Percentiles rank a stretch among this genome's conserved stretches.
These are phyloP conservation scores for Sarocladium brachiariae DNA, from an alignment of 2,329 filamentous ascomycete species.

Conservation along the genomic window DNA sequence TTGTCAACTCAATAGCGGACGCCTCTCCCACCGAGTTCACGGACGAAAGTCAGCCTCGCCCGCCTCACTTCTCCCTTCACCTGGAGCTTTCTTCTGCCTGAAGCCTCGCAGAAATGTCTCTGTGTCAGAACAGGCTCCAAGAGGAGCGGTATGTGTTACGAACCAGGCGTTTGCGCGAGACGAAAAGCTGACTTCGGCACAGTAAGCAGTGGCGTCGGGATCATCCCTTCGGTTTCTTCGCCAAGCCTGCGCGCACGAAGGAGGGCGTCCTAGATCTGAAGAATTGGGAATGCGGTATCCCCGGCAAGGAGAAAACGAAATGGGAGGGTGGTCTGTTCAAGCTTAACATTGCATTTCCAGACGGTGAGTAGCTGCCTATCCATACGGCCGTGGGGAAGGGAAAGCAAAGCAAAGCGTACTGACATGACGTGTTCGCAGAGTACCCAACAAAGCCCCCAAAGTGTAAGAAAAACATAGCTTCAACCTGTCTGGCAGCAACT, in stretches of 20 bases:
- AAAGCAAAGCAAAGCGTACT: neutral
- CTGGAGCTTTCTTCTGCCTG: neutral
- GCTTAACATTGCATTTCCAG: conserved; percentile 84
- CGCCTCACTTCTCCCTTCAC: neutral
- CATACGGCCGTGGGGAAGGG: too few species aligned
- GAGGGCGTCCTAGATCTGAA: conserved; percentile 85
- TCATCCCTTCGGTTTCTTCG: conserved; percentile 96
- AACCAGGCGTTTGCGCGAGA: neutral
- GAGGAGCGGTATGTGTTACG: conserved; percentile 66
- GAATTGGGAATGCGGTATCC: conserved; percentile 93
- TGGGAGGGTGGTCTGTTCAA: conserved; percentile 99
- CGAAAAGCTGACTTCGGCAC: conserved; percentile 9
- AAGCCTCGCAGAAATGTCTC: conserved; percentile 57
- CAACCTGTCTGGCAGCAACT: too few species aligned
- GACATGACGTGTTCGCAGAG: conserved; percentile 50
- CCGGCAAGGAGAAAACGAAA: conserved; percentile 91
- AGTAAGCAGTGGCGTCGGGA: conserved; percentile 97
- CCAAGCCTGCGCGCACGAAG: conserved; percentile 73
- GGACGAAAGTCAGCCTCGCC: neutral
- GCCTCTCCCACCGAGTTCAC: neutral
- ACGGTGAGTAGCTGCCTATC: conserved; percentile 55
- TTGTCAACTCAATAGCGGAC: too few species aligned
- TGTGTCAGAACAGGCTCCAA: conserved; percentile 80
- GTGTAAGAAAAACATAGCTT: too few species aligned
- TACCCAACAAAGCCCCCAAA: conserved; percentile 99